Conservation (phyloP, 306 rosid species). For the Vicia villosa region DNA sequence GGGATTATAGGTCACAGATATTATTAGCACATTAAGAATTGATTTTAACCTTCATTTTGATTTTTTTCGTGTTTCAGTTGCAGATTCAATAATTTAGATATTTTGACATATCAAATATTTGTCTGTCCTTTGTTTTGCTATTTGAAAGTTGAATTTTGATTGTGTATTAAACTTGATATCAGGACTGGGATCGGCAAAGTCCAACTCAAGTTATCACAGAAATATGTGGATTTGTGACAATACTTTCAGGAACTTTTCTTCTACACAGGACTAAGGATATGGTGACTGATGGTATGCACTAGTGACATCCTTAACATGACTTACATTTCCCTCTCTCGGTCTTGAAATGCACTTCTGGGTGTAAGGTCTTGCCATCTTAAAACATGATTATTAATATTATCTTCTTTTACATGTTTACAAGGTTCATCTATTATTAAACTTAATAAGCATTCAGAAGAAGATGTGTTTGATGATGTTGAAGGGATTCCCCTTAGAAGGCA, state of each 20-base stretch:
- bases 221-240: slow-evolving; percentile 98
- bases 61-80: slow-evolving; percentile 6
- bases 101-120: slow-evolving; percentile 26
- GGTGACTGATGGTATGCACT: slow-evolving; percentile 83
- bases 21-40: neutral
- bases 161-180: slow-evolving; percentile 41
- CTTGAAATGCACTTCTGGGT: slow-evolving; percentile 7
- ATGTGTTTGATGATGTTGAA: slow-evolving; percentile 59
- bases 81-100: slow-evolving; percentile 4
- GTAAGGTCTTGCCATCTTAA: slow-evolving; percentile 17
- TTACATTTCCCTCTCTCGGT: slow-evolving; percentile 6
- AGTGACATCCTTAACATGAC: neutral
- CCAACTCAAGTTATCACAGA: slow-evolving; percentile 98
- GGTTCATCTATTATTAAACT: slow-evolving; percentile 50
- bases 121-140: slow-evolving; percentile 1
- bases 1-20: too few relatives aligned
- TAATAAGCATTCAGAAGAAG: slow-evolving; percentile 81
- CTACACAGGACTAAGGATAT: slow-evolving; percentile 98
- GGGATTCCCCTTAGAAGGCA: slow-evolving; percentile 98
- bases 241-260: slow-evolving; percentile 98
- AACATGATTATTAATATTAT: slow-evolving; percentile 28
- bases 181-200: slow-evolving; percentile 99
- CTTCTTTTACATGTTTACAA: slow-evolving; percentile 51
- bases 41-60: neutral
- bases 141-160: slow-evolving; percentile 32